Evolutionary conservation across 2,329 filamentous ascomycete species (phyloP), one percentile per base, ranked within the genome.

Genomic region (Acarospora socialis): DNA sequence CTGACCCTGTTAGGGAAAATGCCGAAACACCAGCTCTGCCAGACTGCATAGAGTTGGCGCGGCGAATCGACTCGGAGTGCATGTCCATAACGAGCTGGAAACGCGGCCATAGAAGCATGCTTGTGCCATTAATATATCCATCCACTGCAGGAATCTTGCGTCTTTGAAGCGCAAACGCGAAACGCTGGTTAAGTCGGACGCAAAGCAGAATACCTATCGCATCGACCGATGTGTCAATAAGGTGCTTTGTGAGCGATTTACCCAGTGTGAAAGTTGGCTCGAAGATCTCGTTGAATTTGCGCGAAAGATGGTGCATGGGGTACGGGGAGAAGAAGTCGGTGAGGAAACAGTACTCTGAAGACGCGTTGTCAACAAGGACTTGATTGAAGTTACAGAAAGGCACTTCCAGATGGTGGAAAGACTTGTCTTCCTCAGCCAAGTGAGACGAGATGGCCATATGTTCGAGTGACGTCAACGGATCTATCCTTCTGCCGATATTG

Each of bases 321-420:
- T 77, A 33, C 7, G 12, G 34, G 5, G 78, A 72, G 60, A 98
- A 95, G 60, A 94, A 93, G 10, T 81, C 70, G 1, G 81, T 81
- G 34, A 95, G 67, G 51, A 98, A 95, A 3, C 81, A 84, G 56
- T 95, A 98, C 54, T 98, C 92, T 20, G 86, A 81, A 2, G 81
- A 86, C 1, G 84, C 80, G 46, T 98, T 98, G 56, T 98, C 90
- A 40, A 94, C 69, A 13, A 98, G 65, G 0, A 90, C 87, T 27
- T 93, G 69, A 49, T 95, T 95, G 62, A 93, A 94, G 50, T 92
- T 86, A 23, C 84, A 76, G 54, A 98, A 98, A 0, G 83, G 80
- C 0, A 80, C 68, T 59, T 98, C 90, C 5, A 94, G 68, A 44
- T 92, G 90, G 50, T 95, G 86, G 1, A 74, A 74, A 0, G 73